Percentiles rank a stretch among this genome's conserved stretches.
Evolutionary conservation across 2,329 filamentous ascomycete species (phyloP).

Genomic region (Aspergillus transmontanensis): DNA sequence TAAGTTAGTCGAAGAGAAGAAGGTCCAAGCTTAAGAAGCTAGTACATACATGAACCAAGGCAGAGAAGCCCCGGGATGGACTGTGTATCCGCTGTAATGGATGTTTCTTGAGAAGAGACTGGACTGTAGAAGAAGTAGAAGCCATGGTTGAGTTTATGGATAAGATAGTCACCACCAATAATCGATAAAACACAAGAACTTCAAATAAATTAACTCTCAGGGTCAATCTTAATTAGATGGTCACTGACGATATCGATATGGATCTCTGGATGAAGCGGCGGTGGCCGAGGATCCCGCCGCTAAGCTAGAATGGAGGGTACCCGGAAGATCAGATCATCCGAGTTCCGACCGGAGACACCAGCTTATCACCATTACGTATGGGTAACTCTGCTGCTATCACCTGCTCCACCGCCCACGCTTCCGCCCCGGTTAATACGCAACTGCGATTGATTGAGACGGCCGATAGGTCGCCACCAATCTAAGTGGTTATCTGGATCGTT

Average conservation of each 20-base stretch:
- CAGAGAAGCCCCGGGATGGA: slow-evolving; percentile 46
- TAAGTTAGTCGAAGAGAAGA: slow-evolving; percentile 23
- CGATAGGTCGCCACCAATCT: slow-evolving; percentile 15
- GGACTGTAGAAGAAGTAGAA: slow-evolving; percentile 15
- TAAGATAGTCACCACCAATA: background rate
- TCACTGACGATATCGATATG: background rate
- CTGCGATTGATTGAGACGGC: slow-evolving; percentile 21
- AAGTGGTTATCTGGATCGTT: slow-evolving; percentile 2
- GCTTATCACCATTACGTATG: slow-evolving; percentile 3
- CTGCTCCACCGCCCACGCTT: slow-evolving; percentile 1
- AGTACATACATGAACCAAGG: slow-evolving; percentile 49
- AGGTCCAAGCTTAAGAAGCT: slow-evolving; percentile 11
- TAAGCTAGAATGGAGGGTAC: background rate
- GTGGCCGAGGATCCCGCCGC: background rate
- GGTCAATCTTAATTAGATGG: background rate
- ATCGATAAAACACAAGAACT: no score
- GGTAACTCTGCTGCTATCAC: background rate
- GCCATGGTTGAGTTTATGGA: background rate
- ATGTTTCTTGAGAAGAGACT: slow-evolving; percentile 36
- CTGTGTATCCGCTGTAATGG: slow-evolving; percentile 48
- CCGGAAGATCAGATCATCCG: slow-evolving; percentile 4
- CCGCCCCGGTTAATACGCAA: background rate
- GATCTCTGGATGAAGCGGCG: background rate
- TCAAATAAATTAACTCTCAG: no score
- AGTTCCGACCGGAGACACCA: slow-evolving; percentile 3